Evolutionary conservation across 1,284 basidiomycete species (phyloP).

Genomic region (Malassezia cuniculi): DNA sequence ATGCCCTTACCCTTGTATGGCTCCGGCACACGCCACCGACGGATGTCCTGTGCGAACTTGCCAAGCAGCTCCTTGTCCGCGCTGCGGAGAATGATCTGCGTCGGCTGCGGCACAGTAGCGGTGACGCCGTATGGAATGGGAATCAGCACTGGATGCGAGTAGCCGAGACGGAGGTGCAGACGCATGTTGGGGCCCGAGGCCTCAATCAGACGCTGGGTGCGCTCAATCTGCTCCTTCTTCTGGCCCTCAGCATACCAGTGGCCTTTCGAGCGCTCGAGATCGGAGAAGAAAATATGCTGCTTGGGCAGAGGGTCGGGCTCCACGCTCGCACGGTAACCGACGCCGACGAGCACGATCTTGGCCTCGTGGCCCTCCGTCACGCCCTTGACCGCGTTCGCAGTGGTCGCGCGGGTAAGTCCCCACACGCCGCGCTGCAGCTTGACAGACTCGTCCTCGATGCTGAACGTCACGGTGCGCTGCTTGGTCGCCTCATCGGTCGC

Average conservation of each 20-base stretch:
- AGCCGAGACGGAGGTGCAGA: constrained; percentile 54
- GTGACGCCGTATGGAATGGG: constrained; percentile 54
- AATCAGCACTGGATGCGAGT: constrained; percentile 71
- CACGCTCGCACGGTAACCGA: constrained; percentile 78
- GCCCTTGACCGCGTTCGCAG: constrained; percentile 76
- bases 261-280: constrained; percentile 14
- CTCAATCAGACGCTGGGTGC: constrained; percentile 14
- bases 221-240: constrained; percentile 18
- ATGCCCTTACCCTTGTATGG: constrained; percentile 83
- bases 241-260: constrained; percentile 26
- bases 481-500: constrained; percentile 3
- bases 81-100: constrained; percentile 49
- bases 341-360: constrained; percentile 77
- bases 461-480: constrained; percentile 44
- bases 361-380: constrained; percentile 76
- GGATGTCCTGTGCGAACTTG: constrained; percentile 72
- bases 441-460: constrained; percentile 58
- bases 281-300: constrained; percentile 20
- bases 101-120: constrained; percentile 47
- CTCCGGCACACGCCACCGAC: constrained; percentile 75
- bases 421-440: constrained; percentile 76
- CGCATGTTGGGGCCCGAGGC: constrained; percentile 18
- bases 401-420: constrained; percentile 79
- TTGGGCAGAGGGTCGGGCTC: constrained; percentile 59
- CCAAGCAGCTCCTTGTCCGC: constrained; percentile 57